These are phyloP conservation scores for Phytophthora litchii DNA, from an alignment of 352 stramenopile genomes.

Conservation along the genomic window DNA sequence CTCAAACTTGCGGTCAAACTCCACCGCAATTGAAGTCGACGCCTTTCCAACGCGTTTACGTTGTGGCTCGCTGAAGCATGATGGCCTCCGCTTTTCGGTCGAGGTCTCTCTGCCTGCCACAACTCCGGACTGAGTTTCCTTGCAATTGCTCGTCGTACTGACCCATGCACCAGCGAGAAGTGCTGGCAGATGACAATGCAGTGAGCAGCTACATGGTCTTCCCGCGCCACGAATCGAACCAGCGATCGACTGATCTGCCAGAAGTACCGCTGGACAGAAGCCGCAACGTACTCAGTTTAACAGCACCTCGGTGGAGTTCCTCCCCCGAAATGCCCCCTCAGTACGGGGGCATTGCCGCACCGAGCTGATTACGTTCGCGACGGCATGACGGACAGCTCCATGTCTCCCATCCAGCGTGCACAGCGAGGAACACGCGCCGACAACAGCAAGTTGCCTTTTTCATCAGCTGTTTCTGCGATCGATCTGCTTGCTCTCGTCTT, in stretches of 20 bases:
- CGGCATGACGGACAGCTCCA: conserved; percentile 3
- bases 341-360: too few relatives aligned
- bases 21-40: conserved; percentile 5
- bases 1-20: conserved; percentile 6
- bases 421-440: conserved; percentile 15
- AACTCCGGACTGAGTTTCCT: conserved; percentile 1
- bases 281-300: not conserved
- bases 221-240: conserved; percentile 3
- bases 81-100: too few relatives aligned
- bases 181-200: not conserved
- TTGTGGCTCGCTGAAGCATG: too few relatives aligned
- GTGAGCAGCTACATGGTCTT: conserved; percentile 10
- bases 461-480: conserved; percentile 35
- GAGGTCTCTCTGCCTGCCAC: too few relatives aligned
- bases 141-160: conserved; percentile 7
- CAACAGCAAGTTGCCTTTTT: conserved; percentile 39
- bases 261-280: conserved; percentile 7
- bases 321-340: conserved; percentile 10
- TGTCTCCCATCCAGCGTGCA: conserved; percentile 21
- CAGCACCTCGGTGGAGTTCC: not conserved
- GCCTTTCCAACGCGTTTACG: conserved; percentile 3
- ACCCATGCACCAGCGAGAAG: conserved; percentile 8
- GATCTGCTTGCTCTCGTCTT: conserved; percentile 20
- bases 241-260: conserved; percentile 4
- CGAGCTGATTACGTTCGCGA: conserved; percentile 11